Conservation (phyloP, 2,329 filamentous ascomycete genomes). For the Fonsecaea pugnacius region DNA sequence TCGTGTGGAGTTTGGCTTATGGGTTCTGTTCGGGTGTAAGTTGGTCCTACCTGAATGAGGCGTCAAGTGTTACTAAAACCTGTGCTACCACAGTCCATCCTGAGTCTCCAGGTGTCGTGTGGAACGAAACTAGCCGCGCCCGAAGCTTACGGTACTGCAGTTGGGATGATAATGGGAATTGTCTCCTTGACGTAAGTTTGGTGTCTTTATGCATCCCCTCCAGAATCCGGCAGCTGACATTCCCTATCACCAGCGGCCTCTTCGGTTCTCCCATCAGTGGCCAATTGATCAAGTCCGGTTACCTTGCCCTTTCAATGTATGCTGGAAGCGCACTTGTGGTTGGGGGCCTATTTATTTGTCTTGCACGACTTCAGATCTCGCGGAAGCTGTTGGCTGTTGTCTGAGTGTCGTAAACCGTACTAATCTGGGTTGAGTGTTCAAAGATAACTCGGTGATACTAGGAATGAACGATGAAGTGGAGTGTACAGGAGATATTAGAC, state of each 20-base stretch:
- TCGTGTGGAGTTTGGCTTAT: constrained; percentile 42
- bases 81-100: constrained; percentile 45
- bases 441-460: background rate
- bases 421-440: background rate
- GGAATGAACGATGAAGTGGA: background rate
- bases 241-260: constrained; percentile 40
- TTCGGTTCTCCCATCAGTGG: constrained; percentile 52
- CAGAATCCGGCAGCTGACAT: background rate
- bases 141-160: constrained; percentile 47
- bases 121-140: constrained; percentile 49
- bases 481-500: background rate
- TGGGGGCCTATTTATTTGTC: constrained; percentile 17
- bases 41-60: background rate
- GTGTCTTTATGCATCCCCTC: background rate
- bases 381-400: constrained; percentile 12
- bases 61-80: background rate
- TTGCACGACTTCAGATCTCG: constrained; percentile 17
- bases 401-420: background rate
- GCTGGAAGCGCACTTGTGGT: constrained; percentile 5
- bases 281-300: constrained; percentile 47
- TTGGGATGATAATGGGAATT: constrained; percentile 50
- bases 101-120: constrained; percentile 55
- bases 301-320: constrained; percentile 48
- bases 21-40: constrained; percentile 43
- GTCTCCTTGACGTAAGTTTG: constrained; percentile 50